Base-by-base conservation (phyloP, 2,329 filamentous ascomycete species). In the Arthrobotrys megalospora region DNA sequence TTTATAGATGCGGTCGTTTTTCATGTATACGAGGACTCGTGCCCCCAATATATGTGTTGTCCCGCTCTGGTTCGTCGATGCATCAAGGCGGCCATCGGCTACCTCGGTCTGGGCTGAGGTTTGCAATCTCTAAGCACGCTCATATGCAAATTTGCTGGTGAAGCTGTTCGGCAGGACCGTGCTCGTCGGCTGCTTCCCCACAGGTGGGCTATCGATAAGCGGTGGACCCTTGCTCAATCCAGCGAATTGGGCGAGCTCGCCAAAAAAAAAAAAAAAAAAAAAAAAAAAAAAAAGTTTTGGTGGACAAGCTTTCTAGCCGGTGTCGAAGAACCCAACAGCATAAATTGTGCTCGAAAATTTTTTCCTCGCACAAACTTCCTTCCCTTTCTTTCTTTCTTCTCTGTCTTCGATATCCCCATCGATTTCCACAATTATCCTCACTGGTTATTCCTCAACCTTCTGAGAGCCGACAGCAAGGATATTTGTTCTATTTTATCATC, bases 331-430 rank as follows among this genome's bases (percentile, higher is more conserved):
- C 45, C 58, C 58, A 52, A 71, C 72, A 16, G 66, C 60, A 77
- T 70, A 77, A 77, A 77, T 71, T 77, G 48, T 21, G 32, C 71
- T 77, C 85, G 86, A 86, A 86, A 86, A 86, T 83, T 84, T 84
- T 85, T 81, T 81, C 80, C 81, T 82, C 76, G 82, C 80, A 81
- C 81, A 81, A 80, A 79, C 83, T 85, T 84, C 83, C 83, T 82
- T 82, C 84, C 83, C 83, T 85, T 86, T 76, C 84, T 83, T 86
- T 76, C 84, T 83, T 86, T 87, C 84, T 85, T 86, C 83, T 80
- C 79, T 84, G 84, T 84, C 83, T 84, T 87, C 86, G 83, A 86
- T 86, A 86, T 87, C 86, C 45, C 73, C 80, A 78, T 81, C 58
- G 79, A 71, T 72, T 80, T 77, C 62, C 65, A 73, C 78, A 77